Base-by-base conservation (phyloP, 306 rosid species). In the Cucurbita maxima region DNA sequence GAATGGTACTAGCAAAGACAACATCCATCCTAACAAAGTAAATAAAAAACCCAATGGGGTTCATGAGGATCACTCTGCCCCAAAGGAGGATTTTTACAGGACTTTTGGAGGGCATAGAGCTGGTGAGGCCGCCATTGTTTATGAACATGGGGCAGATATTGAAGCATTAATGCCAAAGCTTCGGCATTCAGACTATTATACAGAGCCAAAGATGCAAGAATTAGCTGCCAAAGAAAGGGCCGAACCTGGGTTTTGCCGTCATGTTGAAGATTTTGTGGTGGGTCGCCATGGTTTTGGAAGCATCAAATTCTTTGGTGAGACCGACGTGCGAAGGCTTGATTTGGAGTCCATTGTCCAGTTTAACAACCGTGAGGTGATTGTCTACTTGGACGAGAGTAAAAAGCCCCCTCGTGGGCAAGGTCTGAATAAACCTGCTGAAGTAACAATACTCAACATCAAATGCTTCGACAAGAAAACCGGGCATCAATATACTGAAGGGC, bases 141-240 rank as follows among this genome's bases (percentile, higher is more conserved):
- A 95, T 63, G 99, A 95, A 82, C 96, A 95, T 14, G 99, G 99
- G 37, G 97, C 97, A 73, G 99, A 84, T 57, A 86, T 95, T 55
- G 97, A 95, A 88, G 91, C 99, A 59, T 81, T 89, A 73, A 89
- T 95, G 99, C 99, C 99, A 16, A 95, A 91, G 90, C 91, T 95
- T 61, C 86, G 96, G 1, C 88, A 79, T 9, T 82, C 96, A 68
- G 99, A 91, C 81, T 95, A 95, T 84, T 95, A 84, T 81, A 91
- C 99, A 6, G 90, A 82, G 79, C 97, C 99, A 44, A 85, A 90
- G 18, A 86, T 95, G 52, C 92, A 91, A 80, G 99, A 95, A 83
- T 75, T 95, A 64, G 97, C 99, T 0, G 99, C 99, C 13, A 95
- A 89, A 86, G 99, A 95, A 83, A 89, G 97, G 80, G 96, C 91